Evolutionary conservation across 495 filamentous ascomycete species (phyloP).

Genomic region (Neurospora intermedia): DNA sequence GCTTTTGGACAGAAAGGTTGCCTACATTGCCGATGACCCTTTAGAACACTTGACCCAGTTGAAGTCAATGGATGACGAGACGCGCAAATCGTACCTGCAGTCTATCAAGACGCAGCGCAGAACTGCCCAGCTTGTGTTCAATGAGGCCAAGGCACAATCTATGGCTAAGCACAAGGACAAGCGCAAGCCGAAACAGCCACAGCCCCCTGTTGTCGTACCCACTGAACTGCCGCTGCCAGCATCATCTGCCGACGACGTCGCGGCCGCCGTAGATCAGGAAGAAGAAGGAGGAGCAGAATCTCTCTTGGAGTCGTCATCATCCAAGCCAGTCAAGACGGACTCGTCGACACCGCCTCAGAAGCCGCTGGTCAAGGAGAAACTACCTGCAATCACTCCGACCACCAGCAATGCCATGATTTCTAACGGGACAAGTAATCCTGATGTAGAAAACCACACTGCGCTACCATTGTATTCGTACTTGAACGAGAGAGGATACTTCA

Average conservation of each 20-base stretch:
- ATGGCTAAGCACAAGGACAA: conserved; percentile 21
- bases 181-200: conserved; percentile 10
- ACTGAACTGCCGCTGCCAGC: not conserved
- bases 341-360: not conserved
- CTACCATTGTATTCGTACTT: conserved; percentile 65
- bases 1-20: conserved; percentile 69
- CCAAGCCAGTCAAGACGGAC: conserved; percentile 5
- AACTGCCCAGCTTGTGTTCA: conserved; percentile 26
- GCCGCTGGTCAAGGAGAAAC: not conserved
- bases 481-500: conserved; percentile 70
- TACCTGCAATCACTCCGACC: conserved; percentile 17
- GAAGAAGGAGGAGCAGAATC: conserved; percentile 21
- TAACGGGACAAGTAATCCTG: conserved; percentile 16
- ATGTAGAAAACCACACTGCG: conserved; percentile 22
- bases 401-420: conserved; percentile 18
- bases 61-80: conserved; percentile 42
- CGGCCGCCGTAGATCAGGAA: conserved; percentile 10
- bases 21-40: conserved; percentile 69
- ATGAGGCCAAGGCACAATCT: conserved; percentile 27
- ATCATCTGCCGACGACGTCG: not conserved
- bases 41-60: conserved; percentile 53
- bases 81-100: conserved; percentile 38
- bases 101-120: conserved; percentile 30
- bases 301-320: conserved; percentile 30
- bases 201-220: not conserved